Evolutionary conservation across 2,329 filamentous ascomycete species (phyloP), one percentile per base, ranked within the genome.

Genomic region (Ustulina deusta): DNA sequence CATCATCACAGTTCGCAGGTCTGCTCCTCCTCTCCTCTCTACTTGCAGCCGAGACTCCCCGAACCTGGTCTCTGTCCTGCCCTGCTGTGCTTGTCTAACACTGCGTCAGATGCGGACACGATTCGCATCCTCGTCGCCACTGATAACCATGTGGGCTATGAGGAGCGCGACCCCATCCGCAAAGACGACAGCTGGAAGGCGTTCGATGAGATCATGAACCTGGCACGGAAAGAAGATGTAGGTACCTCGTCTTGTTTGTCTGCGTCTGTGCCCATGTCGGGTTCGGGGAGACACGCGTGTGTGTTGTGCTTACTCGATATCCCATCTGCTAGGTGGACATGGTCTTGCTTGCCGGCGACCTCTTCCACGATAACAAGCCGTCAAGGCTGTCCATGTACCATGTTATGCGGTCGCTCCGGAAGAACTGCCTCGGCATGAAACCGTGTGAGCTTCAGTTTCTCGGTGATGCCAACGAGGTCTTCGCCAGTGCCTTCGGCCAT

Each of bases 331-430:
- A 90, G 87, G 88, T 99, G 72, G 96, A 99, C 80, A 98, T 99
- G 96, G 92, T 99, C 0, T 86, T 99, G 1, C 89, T 99, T 4
- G 95, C 91, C 2, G 96, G 96, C 54, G 96, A 99, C 78, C 87
- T 99, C 0, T 99, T 99, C 78, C 97, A 99, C 78, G 95, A 99
- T 74, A 99, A 99, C 80, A 97, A 97, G 75, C 97, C 96, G 2
- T 97, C 94, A 6, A 89, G 96, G 67, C 97, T 97, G 77, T 91
- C 94, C 32, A 93, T 99, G 87, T 98, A 96, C 78, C 93, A 99
- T 78, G 96, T 99, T 69, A 98, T 98, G 93, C 90, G 93, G 36
- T 96, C 93, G 1, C 85, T 99, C 34, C 90, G 96, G 61, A 91
- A 94, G 85, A 97, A 97, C 77, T 98, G 96, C 77, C 88, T 97